Conservation (phyloP, 257 asterid species). For the Ilex aquifolium region DNA sequence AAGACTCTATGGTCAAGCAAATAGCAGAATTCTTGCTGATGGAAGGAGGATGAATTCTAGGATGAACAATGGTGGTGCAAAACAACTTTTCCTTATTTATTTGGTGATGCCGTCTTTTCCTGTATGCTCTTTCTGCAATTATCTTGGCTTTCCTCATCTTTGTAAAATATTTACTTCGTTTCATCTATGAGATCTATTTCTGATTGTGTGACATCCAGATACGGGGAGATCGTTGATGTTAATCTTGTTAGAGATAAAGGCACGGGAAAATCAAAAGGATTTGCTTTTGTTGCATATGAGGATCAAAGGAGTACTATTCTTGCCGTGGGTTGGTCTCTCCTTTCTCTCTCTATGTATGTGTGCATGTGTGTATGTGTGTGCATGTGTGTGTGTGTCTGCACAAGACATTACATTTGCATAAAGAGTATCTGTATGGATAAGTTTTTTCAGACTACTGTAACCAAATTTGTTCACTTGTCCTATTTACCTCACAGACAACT, state of each 20-base stretch:
- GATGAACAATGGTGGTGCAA: too few relatives aligned
- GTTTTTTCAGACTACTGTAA: neutral
- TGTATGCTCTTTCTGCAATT: too few relatives aligned
- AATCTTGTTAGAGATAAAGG: slow-evolving; percentile 81
- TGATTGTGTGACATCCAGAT: slow-evolving; percentile 31
- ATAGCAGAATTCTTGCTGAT: too few relatives aligned
- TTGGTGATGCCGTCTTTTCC: too few relatives aligned
- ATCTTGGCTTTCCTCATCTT: neutral
- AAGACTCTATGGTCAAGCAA: too few relatives aligned
- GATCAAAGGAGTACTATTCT: slow-evolving; percentile 96
- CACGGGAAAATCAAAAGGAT: slow-evolving; percentile 95
- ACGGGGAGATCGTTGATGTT: slow-evolving; percentile 89
- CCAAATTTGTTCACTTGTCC: neutral
- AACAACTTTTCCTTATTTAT: too few relatives aligned
- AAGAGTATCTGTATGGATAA: too few relatives aligned
- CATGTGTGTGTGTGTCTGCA: neutral
- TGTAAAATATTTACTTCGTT: neutral
- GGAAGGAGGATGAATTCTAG: too few relatives aligned
- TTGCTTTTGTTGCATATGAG: slow-evolving; percentile 89
- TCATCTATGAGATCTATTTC: neutral
- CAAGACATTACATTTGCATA: neutral
- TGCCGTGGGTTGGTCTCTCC: slow-evolving; percentile 66
- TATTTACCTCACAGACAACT: slow-evolving; percentile 45
- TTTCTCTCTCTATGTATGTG: slow-evolving; percentile 1
- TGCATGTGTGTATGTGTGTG: neutral